Evolutionary conservation across 768 basidiomycete genomes (phyloP).

Genomic region (Lactarius psammicola): DNA sequence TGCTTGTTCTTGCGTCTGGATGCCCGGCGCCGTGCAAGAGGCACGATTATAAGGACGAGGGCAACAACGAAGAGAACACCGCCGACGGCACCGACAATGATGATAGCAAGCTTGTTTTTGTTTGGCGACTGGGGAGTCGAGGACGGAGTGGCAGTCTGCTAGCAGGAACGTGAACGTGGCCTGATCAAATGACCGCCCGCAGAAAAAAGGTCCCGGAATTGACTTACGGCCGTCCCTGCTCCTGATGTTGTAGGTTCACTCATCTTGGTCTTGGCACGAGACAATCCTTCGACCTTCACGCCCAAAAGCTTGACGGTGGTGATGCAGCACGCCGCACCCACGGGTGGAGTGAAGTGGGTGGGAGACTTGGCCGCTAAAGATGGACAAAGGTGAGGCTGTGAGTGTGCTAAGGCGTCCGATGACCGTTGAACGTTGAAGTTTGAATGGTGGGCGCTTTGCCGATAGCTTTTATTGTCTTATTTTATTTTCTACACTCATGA

Average conservation of each 20-base stretch:
- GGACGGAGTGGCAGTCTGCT: not conserved
- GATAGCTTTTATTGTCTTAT: not conserved
- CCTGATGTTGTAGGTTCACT: not conserved
- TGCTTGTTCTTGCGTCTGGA: constrained; percentile 5
- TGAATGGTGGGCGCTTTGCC: not conserved
- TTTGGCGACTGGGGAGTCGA: constrained; percentile 1
- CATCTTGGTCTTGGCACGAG: constrained; percentile 15
- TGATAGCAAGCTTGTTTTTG: constrained; percentile 22
- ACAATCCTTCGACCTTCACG: not conserved
- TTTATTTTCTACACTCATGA: not conserved
- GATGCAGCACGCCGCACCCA: not conserved
- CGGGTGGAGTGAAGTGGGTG: constrained; percentile 2
- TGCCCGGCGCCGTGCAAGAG: constrained; percentile 19
- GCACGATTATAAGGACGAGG: constrained; percentile 25
- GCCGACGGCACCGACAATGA: constrained; percentile 24
- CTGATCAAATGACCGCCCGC: constrained; percentile 19
- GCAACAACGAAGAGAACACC: constrained; percentile 22
- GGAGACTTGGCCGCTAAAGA: not conserved
- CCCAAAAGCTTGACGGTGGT: not conserved
- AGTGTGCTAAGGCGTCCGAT: not conserved
- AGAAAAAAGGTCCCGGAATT: not conserved
- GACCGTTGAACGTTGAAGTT: not conserved
- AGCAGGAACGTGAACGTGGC: constrained; percentile 19
- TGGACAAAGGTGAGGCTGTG: constrained; percentile 2
- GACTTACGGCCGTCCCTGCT: constrained; percentile 10